These are phyloP conservation scores for Erodium trifolium DNA, from an alignment of 441 rosid species.

Conservation along the genomic window DNA sequence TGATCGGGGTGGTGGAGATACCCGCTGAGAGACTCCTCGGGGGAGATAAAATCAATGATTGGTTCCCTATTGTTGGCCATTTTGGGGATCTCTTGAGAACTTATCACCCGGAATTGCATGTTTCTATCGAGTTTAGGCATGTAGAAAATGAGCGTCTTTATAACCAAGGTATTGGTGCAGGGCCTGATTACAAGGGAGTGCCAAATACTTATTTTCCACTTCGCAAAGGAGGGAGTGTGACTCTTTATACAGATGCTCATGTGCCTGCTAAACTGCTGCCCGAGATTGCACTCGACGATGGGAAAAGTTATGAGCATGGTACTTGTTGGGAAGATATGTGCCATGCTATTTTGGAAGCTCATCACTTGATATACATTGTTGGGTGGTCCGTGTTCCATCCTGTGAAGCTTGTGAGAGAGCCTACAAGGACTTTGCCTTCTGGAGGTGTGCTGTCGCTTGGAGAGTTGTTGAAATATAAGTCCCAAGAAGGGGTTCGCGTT, in stretches of 20 bases:
- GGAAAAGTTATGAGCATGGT: conserved; percentile 65
- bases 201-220: conserved; percentile 94
- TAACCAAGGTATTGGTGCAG: conserved; percentile 43
- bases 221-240: conserved; percentile 75
- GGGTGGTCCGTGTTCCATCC: conserved; percentile 98
- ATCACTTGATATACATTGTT: conserved; percentile 69
- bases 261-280: conserved; percentile 84
- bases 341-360: conserved; percentile 72
- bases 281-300: conserved; percentile 45
- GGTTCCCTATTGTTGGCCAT: too few species aligned
- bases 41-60: too few species aligned
- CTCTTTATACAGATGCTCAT: conserved; percentile 93
- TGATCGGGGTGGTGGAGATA: too few species aligned
- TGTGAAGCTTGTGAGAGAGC: conserved; percentile 65
- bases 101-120: too few species aligned
- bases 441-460: conserved; percentile 30
- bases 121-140: too few species aligned
- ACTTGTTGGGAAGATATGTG: conserved; percentile 89
- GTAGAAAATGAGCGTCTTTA: too few species aligned
- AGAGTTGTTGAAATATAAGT: conserved; percentile 47
- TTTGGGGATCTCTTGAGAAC: too few species aligned
- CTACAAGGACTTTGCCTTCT: background rate
- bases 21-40: too few species aligned
- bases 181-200: conserved; percentile 74
- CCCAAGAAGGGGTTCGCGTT: conserved; percentile 68